Percentiles rank a stretch among this genome's conserved stretches.
These are phyloP conservation scores for Ambrosia trifida DNA, from an alignment of 129 eudicot genomes.

Conservation along the genomic window DNA sequence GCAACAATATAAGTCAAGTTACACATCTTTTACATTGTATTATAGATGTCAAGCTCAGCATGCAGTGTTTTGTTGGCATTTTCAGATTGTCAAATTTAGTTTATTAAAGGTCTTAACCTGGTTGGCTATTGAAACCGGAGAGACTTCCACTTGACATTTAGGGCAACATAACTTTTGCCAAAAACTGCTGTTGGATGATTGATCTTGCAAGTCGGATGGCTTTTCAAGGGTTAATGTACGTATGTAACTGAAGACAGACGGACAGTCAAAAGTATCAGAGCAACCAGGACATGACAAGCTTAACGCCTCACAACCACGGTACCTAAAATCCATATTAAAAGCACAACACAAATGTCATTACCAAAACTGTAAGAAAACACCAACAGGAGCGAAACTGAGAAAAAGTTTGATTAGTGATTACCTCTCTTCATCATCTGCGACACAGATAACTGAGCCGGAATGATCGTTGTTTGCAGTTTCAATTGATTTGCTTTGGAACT, in stretches of 20 bases:
- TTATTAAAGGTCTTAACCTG: conserved; percentile 50
- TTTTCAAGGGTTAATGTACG: conserved; percentile 46
- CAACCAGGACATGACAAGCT: conserved; percentile 86
- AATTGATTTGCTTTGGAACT: conserved; percentile 90
- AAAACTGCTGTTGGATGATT: conserved; percentile 38
- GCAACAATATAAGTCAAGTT: background rate
- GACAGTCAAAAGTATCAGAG: conserved; percentile 69
- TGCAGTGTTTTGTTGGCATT: background rate
- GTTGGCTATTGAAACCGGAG: conserved; percentile 77
- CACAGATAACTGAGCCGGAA: conserved; percentile 61
- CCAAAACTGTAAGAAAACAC: conserved; percentile 3
- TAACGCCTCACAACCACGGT: conserved; percentile 78
- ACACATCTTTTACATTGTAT: background rate
- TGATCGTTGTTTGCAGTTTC: conserved; percentile 55
- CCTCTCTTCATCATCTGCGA: conserved; percentile 88
- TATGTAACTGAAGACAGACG: conserved; percentile 67
- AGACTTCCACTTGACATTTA: conserved; percentile 71
- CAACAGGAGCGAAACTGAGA: background rate
- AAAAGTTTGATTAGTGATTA: conserved; percentile 10
- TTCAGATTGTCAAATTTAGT: background rate
- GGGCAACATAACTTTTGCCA: conserved; percentile 79
- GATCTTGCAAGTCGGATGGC: conserved; percentile 44
- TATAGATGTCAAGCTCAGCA: background rate
- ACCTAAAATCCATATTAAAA: conserved; percentile 48
- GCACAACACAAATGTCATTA: background rate